Percentiles rank a stretch among this genome's conserved stretches.
These are phyloP conservation scores for Medicago truncatula DNA, from an alignment of 306 rosid genomes.

Conservation along the genomic window DNA sequence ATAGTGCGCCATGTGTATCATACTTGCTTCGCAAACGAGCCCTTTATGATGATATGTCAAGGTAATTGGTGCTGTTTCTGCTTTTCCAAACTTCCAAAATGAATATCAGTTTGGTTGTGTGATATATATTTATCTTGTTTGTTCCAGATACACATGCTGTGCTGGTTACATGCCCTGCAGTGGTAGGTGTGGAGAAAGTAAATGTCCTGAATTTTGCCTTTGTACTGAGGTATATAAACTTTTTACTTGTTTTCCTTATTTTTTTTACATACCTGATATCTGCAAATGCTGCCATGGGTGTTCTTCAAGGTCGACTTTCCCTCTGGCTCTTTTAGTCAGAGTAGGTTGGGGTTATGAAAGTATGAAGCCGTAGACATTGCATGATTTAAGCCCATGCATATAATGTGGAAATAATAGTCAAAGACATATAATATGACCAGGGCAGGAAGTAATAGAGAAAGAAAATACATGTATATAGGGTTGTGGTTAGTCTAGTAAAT, in stretches of 20 bases:
- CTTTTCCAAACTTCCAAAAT: constrained; percentile 9
- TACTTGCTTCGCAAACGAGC: constrained; percentile 91
- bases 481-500: constrained; percentile 27
- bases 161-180: constrained; percentile 97
- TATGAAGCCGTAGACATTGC: constrained; percentile 24
- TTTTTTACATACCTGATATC: constrained; percentile 2
- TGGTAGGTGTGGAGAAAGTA: constrained; percentile 57
- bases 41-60: constrained; percentile 84
- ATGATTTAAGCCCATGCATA: constrained; percentile 5
- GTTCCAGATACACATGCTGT: constrained; percentile 79
- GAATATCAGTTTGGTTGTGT: constrained; percentile 7
- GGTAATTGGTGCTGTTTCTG: constrained; percentile 52
- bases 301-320: constrained; percentile 7
- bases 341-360: background rate
- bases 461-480: background rate
- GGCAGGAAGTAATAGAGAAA: background rate
- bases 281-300: constrained; percentile 16
- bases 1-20: constrained; percentile 87
- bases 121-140: constrained; percentile 31
- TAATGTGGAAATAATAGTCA: constrained; percentile 27
- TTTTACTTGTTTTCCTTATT: background rate
- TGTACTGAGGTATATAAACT: constrained; percentile 71
- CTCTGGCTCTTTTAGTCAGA: background rate
- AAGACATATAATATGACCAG: background rate
- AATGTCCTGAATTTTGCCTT: constrained; percentile 89